Conservation (phyloP, 352 stramenopile genomes). For the Globisporangium acanthophoron region DNA sequence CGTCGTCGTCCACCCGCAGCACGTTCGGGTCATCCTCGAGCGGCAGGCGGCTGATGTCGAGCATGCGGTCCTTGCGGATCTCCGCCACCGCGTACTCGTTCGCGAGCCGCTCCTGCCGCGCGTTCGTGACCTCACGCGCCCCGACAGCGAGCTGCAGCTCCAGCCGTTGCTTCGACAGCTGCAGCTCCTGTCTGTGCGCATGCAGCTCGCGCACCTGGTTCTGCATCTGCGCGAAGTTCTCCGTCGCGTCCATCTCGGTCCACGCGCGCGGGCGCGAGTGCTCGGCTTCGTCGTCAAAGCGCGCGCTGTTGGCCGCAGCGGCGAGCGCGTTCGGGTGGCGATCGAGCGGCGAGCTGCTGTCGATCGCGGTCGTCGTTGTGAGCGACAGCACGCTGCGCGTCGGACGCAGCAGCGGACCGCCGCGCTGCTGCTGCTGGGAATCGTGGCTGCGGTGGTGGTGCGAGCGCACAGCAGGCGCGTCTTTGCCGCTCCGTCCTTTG, state of each 20-base stretch:
- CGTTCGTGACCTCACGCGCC: slow-evolving; percentile 32
- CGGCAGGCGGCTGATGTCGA: slow-evolving; percentile 62
- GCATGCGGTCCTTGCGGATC: slow-evolving; percentile 50
- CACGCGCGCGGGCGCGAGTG: slow-evolving; percentile 45
- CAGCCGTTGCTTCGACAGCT: slow-evolving; percentile 46
- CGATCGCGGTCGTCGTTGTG: not conserved
- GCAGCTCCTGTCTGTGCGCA: slow-evolving; percentile 56
- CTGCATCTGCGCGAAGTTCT: slow-evolving; percentile 59
- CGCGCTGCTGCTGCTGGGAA: slow-evolving; percentile 10
- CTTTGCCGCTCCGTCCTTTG: not conserved
- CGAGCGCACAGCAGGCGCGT: not conserved
- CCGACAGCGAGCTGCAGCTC: slow-evolving; percentile 45
- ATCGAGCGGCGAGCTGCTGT: not conserved
- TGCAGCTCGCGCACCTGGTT: slow-evolving; percentile 67
- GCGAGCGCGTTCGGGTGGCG: not conserved
- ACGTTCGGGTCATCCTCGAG: slow-evolving; percentile 11
- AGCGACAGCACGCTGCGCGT: slow-evolving; percentile 11
- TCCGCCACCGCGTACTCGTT: slow-evolving; percentile 32
- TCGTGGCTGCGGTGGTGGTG: not conserved
- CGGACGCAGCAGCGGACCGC: slow-evolving; percentile 7
- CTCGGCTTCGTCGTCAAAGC: slow-evolving; percentile 23
- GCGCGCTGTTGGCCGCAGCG: not conserved
- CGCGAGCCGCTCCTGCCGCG: slow-evolving; percentile 29
- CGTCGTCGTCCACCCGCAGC: slow-evolving; percentile 20
- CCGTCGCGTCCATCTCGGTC: slow-evolving; percentile 49